A percentile compares a stretch with the other conserved stretches of the same genome.
Conservation (phyloP, 1,139 yeast species). For the Tardiomyces blankii region DNA sequence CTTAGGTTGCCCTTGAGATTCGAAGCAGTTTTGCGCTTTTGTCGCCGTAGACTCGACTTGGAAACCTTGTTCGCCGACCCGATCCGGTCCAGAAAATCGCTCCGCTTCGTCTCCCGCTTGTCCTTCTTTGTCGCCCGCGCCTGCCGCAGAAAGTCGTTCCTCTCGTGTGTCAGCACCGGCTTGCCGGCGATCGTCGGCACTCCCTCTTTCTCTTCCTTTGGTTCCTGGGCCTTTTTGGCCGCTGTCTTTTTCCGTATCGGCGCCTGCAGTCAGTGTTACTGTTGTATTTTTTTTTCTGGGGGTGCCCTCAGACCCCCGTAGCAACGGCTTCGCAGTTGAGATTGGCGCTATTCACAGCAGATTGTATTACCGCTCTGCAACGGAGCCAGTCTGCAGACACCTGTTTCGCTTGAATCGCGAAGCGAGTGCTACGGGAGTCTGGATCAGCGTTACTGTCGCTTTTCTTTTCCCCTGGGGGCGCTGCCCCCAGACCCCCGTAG, state of each 20-base stretch:
- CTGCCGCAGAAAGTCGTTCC: slow-evolving; percentile 16
- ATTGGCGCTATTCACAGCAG: too few relatives aligned
- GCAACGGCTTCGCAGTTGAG: too few relatives aligned
- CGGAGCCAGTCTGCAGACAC: too few relatives aligned
- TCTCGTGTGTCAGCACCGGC: slow-evolving; percentile 8
- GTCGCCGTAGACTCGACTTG: slow-evolving; percentile 17
- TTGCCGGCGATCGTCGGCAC: neutral
- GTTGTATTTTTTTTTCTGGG: too few relatives aligned
- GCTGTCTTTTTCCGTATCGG: slow-evolving; percentile 7
- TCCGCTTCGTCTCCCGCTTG: slow-evolving; percentile 15
- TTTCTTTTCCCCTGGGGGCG: too few relatives aligned
- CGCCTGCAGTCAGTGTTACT: slow-evolving; percentile 2
- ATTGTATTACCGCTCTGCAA: too few relatives aligned
- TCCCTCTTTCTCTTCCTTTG: slow-evolving; percentile 1
- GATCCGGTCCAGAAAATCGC: neutral
- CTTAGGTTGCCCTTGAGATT: slow-evolving; percentile 12
- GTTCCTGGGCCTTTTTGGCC: slow-evolving; percentile 2
- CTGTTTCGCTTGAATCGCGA: too few relatives aligned
- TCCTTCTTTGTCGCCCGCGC: slow-evolving; percentile 18
- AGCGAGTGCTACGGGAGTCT: too few relatives aligned
- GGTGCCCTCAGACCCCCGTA: too few relatives aligned
- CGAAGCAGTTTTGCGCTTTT: slow-evolving; percentile 14
- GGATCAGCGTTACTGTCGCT: too few relatives aligned
- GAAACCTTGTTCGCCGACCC: slow-evolving; percentile 12
- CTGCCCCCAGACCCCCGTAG: too few relatives aligned